Evolutionary conservation across 2,329 filamentous ascomycete species (phyloP).

Genomic region (Stenocarpella maydis): DNA sequence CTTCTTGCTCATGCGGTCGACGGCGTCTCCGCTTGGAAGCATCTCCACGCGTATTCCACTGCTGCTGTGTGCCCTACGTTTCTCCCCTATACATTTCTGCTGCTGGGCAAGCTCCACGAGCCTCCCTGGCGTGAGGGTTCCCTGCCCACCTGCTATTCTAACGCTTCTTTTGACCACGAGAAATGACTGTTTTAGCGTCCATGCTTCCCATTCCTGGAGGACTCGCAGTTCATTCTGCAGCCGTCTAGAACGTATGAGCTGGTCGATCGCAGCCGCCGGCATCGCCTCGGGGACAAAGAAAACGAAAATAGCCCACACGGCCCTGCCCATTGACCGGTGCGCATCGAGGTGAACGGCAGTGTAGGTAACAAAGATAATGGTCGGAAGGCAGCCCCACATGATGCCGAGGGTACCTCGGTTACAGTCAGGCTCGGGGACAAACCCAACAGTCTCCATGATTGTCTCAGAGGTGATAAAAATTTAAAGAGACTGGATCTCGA

Average conservation of each 20-base stretch:
- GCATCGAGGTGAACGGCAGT: not conserved
- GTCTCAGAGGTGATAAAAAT: not conserved
- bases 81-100: rapidly evolving
- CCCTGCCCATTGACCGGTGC: not conserved
- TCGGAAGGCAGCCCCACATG: not conserved
- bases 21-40: not conserved
- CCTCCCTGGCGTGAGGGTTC: not conserved
- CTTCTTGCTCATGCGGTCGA: not conserved
- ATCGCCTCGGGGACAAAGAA: not conserved
- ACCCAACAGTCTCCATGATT: not conserved
- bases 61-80: not conserved
- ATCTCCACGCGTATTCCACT: not conserved
- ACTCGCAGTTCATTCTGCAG: not conserved
- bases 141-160: not conserved
- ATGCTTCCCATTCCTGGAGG: not conserved
- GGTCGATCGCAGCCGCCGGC: not conserved
- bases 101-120: not conserved
- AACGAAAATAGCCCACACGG: not conserved
- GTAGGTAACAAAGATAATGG: not conserved
- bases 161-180: not conserved
- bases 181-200: not conserved
- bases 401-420: slow-evolving; percentile 1
- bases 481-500: not conserved
- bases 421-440: not conserved
- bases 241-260: not conserved